A percentile compares a stretch with the other conserved stretches of the same genome.
Conservation (phyloP, 78 protist genomes). For the Protostelium mycophagum region DNA sequence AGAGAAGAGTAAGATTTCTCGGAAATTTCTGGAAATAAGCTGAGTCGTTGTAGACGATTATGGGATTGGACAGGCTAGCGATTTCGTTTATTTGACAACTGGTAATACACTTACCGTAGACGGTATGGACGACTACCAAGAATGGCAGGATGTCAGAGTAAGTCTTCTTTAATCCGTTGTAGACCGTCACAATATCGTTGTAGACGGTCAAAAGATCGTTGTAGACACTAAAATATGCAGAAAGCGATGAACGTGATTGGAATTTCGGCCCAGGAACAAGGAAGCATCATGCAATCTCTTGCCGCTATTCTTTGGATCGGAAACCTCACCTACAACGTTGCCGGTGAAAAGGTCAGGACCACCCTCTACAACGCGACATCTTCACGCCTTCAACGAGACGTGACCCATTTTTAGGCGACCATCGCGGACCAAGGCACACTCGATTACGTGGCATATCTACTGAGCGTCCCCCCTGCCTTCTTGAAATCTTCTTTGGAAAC, state of each 20-base stretch:
- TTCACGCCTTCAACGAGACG: neutral
- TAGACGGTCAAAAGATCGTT: too few relatives aligned
- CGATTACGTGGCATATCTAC: conserved; percentile 45
- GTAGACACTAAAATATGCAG: conserved; percentile 12
- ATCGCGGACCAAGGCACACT: conserved; percentile 4
- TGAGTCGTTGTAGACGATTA: conserved; percentile 21
- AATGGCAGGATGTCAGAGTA: conserved; percentile 9
- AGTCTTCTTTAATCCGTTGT: too few relatives aligned
- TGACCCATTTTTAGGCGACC: conserved; percentile 6
- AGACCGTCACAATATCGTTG: too few relatives aligned
- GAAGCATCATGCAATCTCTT: conserved; percentile 45
- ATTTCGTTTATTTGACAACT: conserved; percentile 60
- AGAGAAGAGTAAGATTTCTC: conserved; percentile 12
- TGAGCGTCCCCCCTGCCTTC: conserved; percentile 39
- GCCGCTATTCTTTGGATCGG: conserved; percentile 81
- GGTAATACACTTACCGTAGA: conserved; percentile 44
- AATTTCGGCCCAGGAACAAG: conserved; percentile 35
- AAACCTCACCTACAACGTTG: conserved; percentile 41
- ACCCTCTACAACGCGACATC: neutral
- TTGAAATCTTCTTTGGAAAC: conserved; percentile 39
- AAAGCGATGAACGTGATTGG: conserved; percentile 81
- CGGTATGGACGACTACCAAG: conserved; percentile 48
- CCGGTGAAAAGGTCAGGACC: conserved; percentile 11
- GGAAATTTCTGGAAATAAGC: neutral
- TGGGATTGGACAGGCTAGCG: conserved; percentile 55